Evolutionary conservation across 2,329 filamentous ascomycete genomes (phyloP).

Genomic region (Alternaria tenuissima): DNA sequence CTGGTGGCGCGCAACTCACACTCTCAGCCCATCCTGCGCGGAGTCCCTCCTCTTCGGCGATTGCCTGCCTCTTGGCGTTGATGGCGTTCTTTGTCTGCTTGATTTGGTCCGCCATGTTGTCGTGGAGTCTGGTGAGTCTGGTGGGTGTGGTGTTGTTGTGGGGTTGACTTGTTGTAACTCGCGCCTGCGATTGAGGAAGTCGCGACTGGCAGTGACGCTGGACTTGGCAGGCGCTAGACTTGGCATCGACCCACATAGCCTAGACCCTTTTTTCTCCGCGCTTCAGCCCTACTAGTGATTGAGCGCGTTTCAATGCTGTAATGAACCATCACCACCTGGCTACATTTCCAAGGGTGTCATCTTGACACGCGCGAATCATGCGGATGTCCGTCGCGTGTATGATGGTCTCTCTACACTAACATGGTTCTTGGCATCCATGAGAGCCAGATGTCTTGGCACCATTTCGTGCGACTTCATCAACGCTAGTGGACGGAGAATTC

Average conservation of each 20-base stretch:
- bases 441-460: background rate
- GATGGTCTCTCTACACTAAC: background rate
- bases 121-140: background rate
- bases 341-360: background rate
- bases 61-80: slow-evolving; percentile 35
- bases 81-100: slow-evolving; percentile 39
- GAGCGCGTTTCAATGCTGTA: background rate
- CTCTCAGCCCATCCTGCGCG: slow-evolving; percentile 29
- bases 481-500: background rate
- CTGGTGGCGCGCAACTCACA: slow-evolving; percentile 1
- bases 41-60: slow-evolving; percentile 30
- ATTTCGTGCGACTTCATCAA: background rate
- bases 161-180: background rate
- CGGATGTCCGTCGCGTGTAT: background rate
- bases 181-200: slow-evolving; percentile 16
- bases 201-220: slow-evolving; percentile 23
- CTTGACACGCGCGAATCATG: background rate
- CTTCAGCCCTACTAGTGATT: slow-evolving; percentile 26
- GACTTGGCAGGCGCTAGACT: slow-evolving; percentile 17
- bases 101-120: slow-evolving; percentile 35
- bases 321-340: background rate
- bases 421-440: background rate
- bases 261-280: slow-evolving; percentile 16
- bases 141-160: slow-evolving; percentile 8
- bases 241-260: slow-evolving; percentile 21